Percentiles rank a stretch among this genome's conserved stretches.
Evolutionary conservation across 768 basidiomycete species (phyloP).

Genomic region (Rubroboletus satanas): DNA sequence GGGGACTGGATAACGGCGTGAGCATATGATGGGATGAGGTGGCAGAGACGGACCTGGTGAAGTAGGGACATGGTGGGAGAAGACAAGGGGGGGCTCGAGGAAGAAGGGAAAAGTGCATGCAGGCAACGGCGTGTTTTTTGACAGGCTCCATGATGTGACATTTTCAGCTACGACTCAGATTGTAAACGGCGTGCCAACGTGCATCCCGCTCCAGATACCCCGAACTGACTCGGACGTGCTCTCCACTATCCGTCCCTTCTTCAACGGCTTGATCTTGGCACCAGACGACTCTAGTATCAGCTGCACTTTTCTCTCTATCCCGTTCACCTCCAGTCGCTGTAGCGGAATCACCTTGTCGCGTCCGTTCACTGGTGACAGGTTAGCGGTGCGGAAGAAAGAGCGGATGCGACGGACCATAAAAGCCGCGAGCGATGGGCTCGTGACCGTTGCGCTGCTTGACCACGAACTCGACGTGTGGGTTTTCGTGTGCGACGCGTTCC

Average conservation of each 20-base stretch:
- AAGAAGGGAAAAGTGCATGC: slow-evolving; percentile 18
- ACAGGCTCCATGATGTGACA: slow-evolving; percentile 10
- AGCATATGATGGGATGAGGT: neutral
- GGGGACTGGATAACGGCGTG: neutral
- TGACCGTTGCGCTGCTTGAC: slow-evolving; percentile 69
- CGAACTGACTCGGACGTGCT: slow-evolving; percentile 76
- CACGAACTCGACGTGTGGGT: slow-evolving; percentile 85
- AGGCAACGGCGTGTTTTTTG: slow-evolving; percentile 34
- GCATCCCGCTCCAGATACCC: slow-evolving; percentile 88
- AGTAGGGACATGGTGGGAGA: neutral
- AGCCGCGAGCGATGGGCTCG: slow-evolving; percentile 79
- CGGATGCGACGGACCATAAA: slow-evolving; percentile 55
- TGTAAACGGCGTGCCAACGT: slow-evolving; percentile 66
- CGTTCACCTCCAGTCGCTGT: slow-evolving; percentile 68
- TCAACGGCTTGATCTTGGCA: slow-evolving; percentile 76
- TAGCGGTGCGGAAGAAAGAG: slow-evolving; percentile 4
- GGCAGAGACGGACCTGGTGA: neutral
- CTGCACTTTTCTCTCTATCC: slow-evolving; percentile 73
- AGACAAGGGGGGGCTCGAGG: neutral
- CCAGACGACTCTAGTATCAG: slow-evolving; percentile 86
- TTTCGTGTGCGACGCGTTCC: slow-evolving; percentile 58
- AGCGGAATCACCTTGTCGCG: slow-evolving; percentile 86
- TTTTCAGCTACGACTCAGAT: slow-evolving; percentile 32
- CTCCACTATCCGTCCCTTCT: slow-evolving; percentile 62
- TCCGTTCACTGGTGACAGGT: slow-evolving; percentile 61